These are phyloP conservation scores for Iris macrosiphon DNA, from an alignment of 106 monocot genomes.

Conservation along the genomic window DNA sequence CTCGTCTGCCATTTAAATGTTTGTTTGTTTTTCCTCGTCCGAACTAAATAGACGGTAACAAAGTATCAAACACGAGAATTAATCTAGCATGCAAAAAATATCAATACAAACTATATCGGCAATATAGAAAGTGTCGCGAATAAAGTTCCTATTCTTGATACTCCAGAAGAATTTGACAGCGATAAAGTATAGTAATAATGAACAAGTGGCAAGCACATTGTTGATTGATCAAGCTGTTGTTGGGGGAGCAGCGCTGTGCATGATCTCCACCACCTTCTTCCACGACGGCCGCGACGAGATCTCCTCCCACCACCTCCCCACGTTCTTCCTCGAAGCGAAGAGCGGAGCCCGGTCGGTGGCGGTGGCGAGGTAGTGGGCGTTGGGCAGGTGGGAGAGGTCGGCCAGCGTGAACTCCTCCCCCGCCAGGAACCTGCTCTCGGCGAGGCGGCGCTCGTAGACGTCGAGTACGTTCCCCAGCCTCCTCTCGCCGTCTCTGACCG, in stretches of 20 bases:
- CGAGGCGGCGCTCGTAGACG: conserved; percentile 38
- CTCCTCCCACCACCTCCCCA: conserved; percentile 56
- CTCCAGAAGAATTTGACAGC: too few relatives aligned
- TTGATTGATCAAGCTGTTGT: too few relatives aligned
- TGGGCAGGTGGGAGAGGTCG: conserved; percentile 55
- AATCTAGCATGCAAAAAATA: too few relatives aligned
- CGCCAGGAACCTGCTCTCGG: conserved; percentile 39
- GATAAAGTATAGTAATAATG: too few relatives aligned
- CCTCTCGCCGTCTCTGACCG: conserved; percentile 13
- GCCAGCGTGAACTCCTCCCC: conserved; percentile 50
- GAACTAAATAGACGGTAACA: too few relatives aligned
- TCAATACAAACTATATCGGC: too few relatives aligned
- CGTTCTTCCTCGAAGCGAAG: conserved; percentile 35
- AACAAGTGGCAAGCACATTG: too few relatives aligned
- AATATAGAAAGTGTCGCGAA: too few relatives aligned
- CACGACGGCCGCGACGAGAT: conserved; percentile 44
- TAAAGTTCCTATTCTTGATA: too few relatives aligned
- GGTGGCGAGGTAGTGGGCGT: conserved; percentile 33
- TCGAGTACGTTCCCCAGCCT: conserved; percentile 40
- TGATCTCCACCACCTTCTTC: conserved; percentile 36
- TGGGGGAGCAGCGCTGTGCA: conserved; percentile 37
- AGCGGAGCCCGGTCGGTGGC: conserved; percentile 7
- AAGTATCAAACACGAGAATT: too few relatives aligned
- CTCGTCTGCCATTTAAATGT: too few relatives aligned
- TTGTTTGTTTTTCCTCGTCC: too few relatives aligned